Percentiles rank a stretch among this genome's conserved stretches.
These are phyloP conservation scores for Cryptococcus maquisensis DNA, from an alignment of 1,284 basidiomycete species.

Conservation along the genomic window DNA sequence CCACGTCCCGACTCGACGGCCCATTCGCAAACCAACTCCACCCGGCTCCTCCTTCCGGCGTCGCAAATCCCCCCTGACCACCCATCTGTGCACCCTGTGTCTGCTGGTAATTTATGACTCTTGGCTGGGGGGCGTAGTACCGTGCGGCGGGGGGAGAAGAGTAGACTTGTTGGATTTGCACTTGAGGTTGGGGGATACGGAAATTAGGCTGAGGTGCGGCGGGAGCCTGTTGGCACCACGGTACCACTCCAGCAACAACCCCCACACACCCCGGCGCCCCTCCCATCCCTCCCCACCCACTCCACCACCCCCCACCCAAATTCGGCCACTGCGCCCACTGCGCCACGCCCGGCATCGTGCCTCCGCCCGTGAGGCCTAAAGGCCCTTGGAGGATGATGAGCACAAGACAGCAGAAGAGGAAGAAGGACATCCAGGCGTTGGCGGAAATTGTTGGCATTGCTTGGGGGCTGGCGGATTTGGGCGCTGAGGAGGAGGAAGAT, in stretches of 20 bases:
- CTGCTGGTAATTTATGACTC: neutral
- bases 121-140: neutral
- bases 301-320: constrained; percentile 1
- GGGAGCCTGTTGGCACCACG: constrained; percentile 27
- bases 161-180: constrained; percentile 16
- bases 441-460: constrained; percentile 28
- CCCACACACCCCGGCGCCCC: constrained; percentile 32
- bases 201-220: neutral
- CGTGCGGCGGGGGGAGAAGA: neutral
- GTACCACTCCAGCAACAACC: constrained; percentile 20
- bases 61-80: constrained; percentile 27
- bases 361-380: constrained; percentile 24
- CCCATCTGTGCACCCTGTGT: constrained; percentile 17
- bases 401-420: constrained; percentile 37
- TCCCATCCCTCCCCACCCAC: constrained; percentile 3
- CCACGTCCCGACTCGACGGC: neutral
- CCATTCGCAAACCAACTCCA: constrained; percentile 37
- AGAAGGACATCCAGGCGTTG: constrained; percentile 41
- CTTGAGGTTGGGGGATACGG: neutral
- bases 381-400: constrained; percentile 41
- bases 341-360: neutral
- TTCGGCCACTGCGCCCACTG: constrained; percentile 4
- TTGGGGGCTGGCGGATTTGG: constrained; percentile 13
- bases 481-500: constrained; percentile 3
- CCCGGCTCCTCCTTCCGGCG: constrained; percentile 22